Evolutionary conservation across 192 early-diverging fungal genomes (phyloP), one percentile per base, ranked within the genome.

Genomic region (Linderina pennispora): DNA sequence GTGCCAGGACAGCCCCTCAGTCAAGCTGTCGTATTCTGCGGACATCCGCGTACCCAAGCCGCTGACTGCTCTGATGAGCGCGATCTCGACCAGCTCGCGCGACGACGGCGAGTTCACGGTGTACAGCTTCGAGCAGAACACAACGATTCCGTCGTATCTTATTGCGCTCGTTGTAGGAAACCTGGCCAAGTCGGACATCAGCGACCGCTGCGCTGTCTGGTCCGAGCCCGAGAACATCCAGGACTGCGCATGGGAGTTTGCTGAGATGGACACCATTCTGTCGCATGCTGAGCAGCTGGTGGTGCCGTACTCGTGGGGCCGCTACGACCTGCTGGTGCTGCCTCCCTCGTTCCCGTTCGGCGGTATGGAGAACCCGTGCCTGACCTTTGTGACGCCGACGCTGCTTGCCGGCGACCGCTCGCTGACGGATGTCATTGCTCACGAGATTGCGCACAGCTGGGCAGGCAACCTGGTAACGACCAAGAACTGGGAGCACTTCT

Each of bases 331-430:
- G 40, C 78, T 97, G 36, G 82, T 94, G 31, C 76, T 97, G 33
- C 91, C 91, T 21, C 77, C 87, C 26, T 86, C 81, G 4, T 91
- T 90, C 78, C 88, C 87, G n/a, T 91, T 86, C 48, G 86, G 86
- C 35, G 88, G 91, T 41, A 94, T 94, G 88, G 89, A 98, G 78
- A 99, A 99, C 69, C 96, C 96, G 14, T 95, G 91, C 62, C 63
- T 95, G 50, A 97, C 96, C 0, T 99, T 96, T 84, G 93, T 96
- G 17, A 99, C 96, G 20, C 96, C 96, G 19, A 91, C 92, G 15
- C 77, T 99, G 22, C 71, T 99, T 36, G 94, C 94, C 28, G 92
- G 94, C 42, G 96, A 99, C 66, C 82, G 85, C 34, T 88, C 86
- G 25, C 76, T 94, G 40, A 92, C 94, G 1, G 92, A 97, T 59